A percentile compares a stretch with the other conserved stretches of the same genome.
These are phyloP conservation scores for Nitzschia palea DNA, from an alignment of 108 stramenopile species.

Conservation along the genomic window DNA sequence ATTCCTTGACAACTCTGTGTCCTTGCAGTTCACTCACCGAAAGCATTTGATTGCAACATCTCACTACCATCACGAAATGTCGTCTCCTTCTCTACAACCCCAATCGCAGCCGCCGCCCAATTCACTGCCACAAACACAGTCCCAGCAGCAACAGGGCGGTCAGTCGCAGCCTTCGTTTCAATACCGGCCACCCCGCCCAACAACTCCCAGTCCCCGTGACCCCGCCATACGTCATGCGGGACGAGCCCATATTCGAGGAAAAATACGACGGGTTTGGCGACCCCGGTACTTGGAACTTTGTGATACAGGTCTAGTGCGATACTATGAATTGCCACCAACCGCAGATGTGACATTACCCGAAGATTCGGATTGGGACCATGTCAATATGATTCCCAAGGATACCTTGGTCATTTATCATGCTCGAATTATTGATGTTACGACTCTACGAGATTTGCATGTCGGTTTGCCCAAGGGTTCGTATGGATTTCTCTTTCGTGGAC, in stretches of 20 bases:
- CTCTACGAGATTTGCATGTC: constrained; percentile 79
- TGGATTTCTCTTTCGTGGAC: constrained; percentile 84
- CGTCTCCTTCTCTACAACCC: too few species aligned
- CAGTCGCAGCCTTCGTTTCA: background rate
- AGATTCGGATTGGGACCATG: constrained; percentile 35
- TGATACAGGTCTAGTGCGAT: constrained; percentile 74
- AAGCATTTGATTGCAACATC: too few species aligned
- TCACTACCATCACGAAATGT: too few species aligned
- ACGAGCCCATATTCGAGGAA: constrained; percentile 79
- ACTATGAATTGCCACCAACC: constrained; percentile 70
- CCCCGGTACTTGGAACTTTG: constrained; percentile 80
- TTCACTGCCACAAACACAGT: background rate
- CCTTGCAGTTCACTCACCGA: too few species aligned
- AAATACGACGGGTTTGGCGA: constrained; percentile 84
- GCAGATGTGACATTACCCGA: constrained; percentile 40
- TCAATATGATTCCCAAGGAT: constrained; percentile 50
- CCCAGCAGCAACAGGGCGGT: background rate
- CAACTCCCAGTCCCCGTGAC: constrained; percentile 24
- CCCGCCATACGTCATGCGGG: constrained; percentile 62
- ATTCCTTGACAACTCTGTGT: too few species aligned
- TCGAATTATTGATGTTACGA: constrained; percentile 78
- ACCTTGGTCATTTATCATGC: constrained; percentile 56
- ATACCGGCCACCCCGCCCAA: background rate
- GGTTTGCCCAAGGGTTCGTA: constrained; percentile 69
- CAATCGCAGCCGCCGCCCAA: background rate